Evolutionary conservation across 495 filamentous ascomycete genomes (phyloP), one percentile per base, ranked within the genome.

Genomic region (Trichoderma erinaceum): DNA sequence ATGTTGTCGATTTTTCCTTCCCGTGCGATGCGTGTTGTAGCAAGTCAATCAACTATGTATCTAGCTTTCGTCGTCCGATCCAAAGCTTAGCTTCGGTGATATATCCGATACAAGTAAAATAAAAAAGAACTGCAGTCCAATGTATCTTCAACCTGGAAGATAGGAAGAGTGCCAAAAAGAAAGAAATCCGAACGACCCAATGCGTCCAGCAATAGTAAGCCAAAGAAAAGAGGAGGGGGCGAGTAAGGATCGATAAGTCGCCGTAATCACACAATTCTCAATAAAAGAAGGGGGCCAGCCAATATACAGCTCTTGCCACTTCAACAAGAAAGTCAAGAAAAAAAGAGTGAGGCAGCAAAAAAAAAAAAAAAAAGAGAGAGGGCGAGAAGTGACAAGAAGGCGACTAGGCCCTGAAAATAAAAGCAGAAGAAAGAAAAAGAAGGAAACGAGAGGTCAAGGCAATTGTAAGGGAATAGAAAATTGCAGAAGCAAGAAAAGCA

Each of bases 91-190:
- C 25, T 21, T 15, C 8, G 29, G 16, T 61, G n/a, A 7, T 27
- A 32, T 29, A 32, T 61, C 2, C 12, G 56, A 61, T 29, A 16
- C 8, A 61, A 18, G 6, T 61, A 32, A 4, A 29, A 61, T 16
- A 1, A 61, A 18, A 61, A 18, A 18, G 2, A 61, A 7, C 8
- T 8, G n/a, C 3, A 25, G 29, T 16, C 15, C 56, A 32, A 32
- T 52, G 23, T 61, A 27, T 61, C 56, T 61, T 32, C 56, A 61
- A 15, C 56, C 56, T 61, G 56, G 56, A 61, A 61, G 56, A 61
- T 52, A 21, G 48, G 50, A 56, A 25, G 8, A 58, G 50, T 12
- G 11, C 5, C 16, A 27, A 25, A 58, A 58, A 21, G 50, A 58
- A 58, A 27, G 10, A 48, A 48, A 48, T 48, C 44, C 12, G n/a